Evolutionary conservation across 257 asterid species (phyloP), one percentile per base, ranked within the genome.

Genomic region (Forsythia viridissima): DNA sequence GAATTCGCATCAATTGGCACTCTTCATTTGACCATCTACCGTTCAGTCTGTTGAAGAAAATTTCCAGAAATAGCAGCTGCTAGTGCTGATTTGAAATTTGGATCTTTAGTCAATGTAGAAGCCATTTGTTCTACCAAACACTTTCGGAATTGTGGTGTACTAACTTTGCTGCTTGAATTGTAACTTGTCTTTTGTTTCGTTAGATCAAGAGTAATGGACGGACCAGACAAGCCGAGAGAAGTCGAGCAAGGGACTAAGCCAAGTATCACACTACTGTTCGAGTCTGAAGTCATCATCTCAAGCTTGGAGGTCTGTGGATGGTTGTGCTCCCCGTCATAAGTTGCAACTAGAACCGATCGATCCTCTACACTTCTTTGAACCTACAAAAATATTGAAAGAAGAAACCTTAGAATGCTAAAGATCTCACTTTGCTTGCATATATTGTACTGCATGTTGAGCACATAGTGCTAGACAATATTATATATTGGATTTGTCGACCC

Each of bases 11-110:
- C 66, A 75, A 76, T 71, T 36, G 38, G 71, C 70, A 34, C 38
- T 46, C 76, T 76, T 39, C 61, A 80, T 24, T 42, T 20, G 18
- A n/a, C 42, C 42, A 8, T 41, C 85, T 76, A 85, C 88, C 84
- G 76, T 16, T 86, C 78, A 15, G 77, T 71, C 71, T 82, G 85
- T 38, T 91, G 93, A 80, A 92, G 87, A 46, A 92, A 74, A 79
- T 92, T 91, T 82, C 99, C 97, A 3, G 98, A 89, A 71, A 93
- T 92, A 72, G 98, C 99, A 37, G 99, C 97, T n/a, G 98, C 97
- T 36, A 95, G 80, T 1, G 97, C 98, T 48, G 97, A 97, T 81
- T 90, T 89, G 85, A 95, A 95, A 69, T 88, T 87, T 5, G 98
- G 99, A 83, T 95, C 99, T 76, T 89, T 90, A 10, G 99, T 95